Evolutionary conservation across 1,284 basidiomycete species (phyloP).

Genomic region (Microbotryum saponariae): DNA sequence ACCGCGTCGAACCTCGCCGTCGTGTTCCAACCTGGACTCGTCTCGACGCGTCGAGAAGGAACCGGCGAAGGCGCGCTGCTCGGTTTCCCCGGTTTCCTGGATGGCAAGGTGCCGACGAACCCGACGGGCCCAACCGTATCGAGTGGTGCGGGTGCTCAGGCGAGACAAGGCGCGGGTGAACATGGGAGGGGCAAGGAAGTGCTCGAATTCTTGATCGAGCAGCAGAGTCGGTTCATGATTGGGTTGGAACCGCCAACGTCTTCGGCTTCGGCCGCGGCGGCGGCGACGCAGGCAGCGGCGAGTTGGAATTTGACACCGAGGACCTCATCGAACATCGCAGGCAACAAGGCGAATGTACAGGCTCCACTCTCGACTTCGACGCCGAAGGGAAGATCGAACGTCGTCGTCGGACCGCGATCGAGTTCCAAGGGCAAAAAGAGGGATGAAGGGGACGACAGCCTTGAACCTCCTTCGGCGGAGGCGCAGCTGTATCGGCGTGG

Average conservation of each 20-base stretch:
- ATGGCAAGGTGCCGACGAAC: conserved; percentile 14
- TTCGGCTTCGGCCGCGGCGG: background rate
- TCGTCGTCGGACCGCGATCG: background rate
- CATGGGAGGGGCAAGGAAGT: conserved; percentile 82
- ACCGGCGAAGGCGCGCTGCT: conserved; percentile 57
- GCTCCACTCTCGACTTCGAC: background rate
- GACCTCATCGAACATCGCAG: background rate
- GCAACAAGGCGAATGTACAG: conserved; percentile 1
- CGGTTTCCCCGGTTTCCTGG: conserved; percentile 33
- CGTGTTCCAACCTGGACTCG: conserved; percentile 85
- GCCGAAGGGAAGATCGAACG: background rate
- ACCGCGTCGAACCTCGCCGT: conserved; percentile 87
- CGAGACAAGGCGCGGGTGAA: conserved; percentile 53
- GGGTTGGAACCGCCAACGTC: conserved; percentile 59
- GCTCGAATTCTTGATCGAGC: conserved; percentile 85
- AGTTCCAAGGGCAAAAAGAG: conserved; percentile 1
- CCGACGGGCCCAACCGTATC: background rate
- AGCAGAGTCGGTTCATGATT: conserved; percentile 78
- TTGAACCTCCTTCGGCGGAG: background rate
- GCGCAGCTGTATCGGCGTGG: conserved; percentile 8
- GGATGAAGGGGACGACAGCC: background rate
- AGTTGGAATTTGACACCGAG: background rate
- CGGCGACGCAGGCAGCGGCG: background rate
- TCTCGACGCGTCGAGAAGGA: conserved; percentile 79
- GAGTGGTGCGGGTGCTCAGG: background rate